Base-by-base conservation (phyloP, 2,329 filamentous ascomycete genomes). In the Ophiostoma himal-ulmi region DNA sequence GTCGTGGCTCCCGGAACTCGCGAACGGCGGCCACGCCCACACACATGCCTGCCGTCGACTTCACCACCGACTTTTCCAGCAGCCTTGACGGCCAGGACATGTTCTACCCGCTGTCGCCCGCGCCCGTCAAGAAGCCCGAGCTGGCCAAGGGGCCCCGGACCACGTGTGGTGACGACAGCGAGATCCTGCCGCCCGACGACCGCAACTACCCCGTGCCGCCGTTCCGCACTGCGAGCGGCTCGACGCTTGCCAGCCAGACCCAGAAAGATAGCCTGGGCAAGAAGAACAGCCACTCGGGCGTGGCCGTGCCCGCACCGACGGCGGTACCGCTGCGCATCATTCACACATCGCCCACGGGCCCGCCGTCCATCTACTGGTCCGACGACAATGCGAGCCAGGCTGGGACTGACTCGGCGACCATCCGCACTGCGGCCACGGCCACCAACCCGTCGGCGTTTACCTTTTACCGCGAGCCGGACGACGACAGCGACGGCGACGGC, bases 391-490 rank as follows among this genome's bases (percentile, higher is more conserved):
- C 70, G 34, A 72, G 73, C 44, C 69, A 57, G 22, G 52, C 67
- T n/a, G 71, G 60, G 2, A 69, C 67, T 6, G 73, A 74, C 39
- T 68, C 73, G 13, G 70, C 71, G 3, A 73, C 73, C 36, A 69
- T 72, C 20, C 44, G 37, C n/a, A 69, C 72, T 0, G 14, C 44
- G 3, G 71, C 68, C 14, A 68, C 68, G 8, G 66, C 70, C 22
- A 72, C 74, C 57, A 75, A 75, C n/a, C 72, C 74, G 30, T 75
- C 74, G 1, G 75, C 77, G 34, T 80, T 77, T 71, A 82, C 80
- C 0, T 82, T 82, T 52, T 81, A 80, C 74, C 78, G 80, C 22
- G 80, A 82, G 69, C 80, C 80, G 10, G 67, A 71, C 57, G 66
- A 71, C 14, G 72, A 69, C 7, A 57, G 26, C 17, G 65, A 66